Evolutionary conservation across 2,329 filamentous ascomycete species (phyloP).

Genomic region (Penicillium carneum): DNA sequence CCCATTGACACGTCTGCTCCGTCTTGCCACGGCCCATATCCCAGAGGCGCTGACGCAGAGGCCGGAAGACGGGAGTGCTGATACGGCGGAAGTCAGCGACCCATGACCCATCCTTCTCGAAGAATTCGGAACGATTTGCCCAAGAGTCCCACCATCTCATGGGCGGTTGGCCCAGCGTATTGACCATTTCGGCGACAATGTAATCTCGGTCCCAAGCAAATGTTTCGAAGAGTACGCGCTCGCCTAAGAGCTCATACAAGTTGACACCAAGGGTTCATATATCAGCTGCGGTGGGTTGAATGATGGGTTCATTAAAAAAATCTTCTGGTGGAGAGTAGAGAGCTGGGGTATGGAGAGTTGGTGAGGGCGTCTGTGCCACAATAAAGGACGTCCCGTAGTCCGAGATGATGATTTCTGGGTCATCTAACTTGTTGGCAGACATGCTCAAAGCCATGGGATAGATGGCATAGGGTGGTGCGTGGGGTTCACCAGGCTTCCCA

Average conservation of each 20-base stretch:
- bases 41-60: constrained; percentile 28
- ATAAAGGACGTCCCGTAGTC: constrained; percentile 37
- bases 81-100: constrained; percentile 29
- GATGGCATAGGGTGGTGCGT: constrained; percentile 30
- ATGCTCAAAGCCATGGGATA: constrained; percentile 32
- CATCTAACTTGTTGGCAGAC: constrained; percentile 30
- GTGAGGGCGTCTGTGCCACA: constrained; percentile 27
- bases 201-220: constrained; percentile 33
- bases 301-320: constrained; percentile 23
- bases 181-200: constrained; percentile 35
- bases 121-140: constrained; percentile 31
- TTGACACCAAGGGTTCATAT: constrained; percentile 33
- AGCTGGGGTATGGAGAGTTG: constrained; percentile 32
- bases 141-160: constrained; percentile 31
- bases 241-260: constrained; percentile 33
- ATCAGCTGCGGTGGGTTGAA: constrained; percentile 28
- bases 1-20: constrained; percentile 33
- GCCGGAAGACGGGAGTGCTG: constrained; percentile 25
- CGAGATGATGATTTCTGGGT: constrained; percentile 35
- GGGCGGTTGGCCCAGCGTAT: constrained; percentile 29
- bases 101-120: constrained; percentile 33
- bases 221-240: constrained; percentile 35
- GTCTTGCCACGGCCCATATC: constrained; percentile 36
- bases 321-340: constrained; percentile 34
- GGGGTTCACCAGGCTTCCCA: constrained; percentile 29